Evolutionary conservation across 805 yeast genomes (phyloP), one percentile per base, ranked within the genome.

Genomic region (Danielia oregonensis): DNA sequence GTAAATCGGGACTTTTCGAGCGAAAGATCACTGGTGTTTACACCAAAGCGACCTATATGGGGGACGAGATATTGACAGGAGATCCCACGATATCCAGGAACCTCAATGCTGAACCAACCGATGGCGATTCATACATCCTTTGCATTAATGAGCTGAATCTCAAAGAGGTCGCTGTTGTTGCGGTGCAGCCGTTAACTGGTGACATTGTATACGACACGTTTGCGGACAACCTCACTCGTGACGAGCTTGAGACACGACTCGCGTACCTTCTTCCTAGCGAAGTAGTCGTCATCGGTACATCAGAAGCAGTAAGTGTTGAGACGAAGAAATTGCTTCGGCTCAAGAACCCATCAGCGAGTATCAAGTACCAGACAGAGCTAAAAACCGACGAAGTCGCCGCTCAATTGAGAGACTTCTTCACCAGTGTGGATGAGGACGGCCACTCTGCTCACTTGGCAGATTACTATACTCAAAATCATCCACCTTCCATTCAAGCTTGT

Each of bases 21-120:
- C 64, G 97, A 30, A 62, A 76, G 42, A 59, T 93, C 5, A 74
- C 89, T 0, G 75, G 78, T 6, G 78, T 86, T 0, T 86, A 81
- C 53, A 86, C 97, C 0, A 73, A 74, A 33, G 96, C 94, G 0
- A 89, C 97, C 0, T 86, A 82, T 59, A 74, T 86, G 44, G 89
- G 81, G 33, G 81, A 74, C 37, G 74, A 72, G 32, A 30, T 32
- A 9, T 21, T 29, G 4, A 39, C 45, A 3, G 45, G 47, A 12
- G 57, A 49, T 18, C 44, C 47, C 7, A 38, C 40, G 16, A 33
- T 33, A 15, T 43, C 41, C 19, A 32, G 41, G 17, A 17, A 34
- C 13, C 37, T 31, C 7, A 35, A 36, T 1, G 41, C 41, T 26
- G 29, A 30, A 5, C 34, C 28, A 6, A 34, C 24, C 5, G 61